These are phyloP conservation scores for Dryadomyces sulphureus DNA, from an alignment of 2,329 filamentous ascomycete species.

Conservation along the genomic window DNA sequence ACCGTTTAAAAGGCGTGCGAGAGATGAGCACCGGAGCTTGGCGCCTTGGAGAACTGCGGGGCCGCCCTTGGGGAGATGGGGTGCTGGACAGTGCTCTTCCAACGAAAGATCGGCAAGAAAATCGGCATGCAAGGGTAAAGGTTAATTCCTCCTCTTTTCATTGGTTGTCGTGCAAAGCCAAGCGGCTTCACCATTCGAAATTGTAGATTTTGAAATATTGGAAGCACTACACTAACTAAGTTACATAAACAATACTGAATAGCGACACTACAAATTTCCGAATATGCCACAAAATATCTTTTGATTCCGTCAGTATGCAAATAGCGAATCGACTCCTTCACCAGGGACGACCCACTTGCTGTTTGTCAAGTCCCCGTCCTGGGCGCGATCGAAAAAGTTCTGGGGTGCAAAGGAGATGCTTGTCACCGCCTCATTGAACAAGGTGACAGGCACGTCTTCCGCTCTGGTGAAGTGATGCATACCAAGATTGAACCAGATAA, in stretches of 20 bases:
- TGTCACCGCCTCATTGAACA: constrained; percentile 18
- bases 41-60: neutral
- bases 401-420: constrained; percentile 19
- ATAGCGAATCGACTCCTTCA: neutral
- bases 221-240: too few relatives aligned
- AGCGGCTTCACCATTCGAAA: too few relatives aligned
- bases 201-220: too few relatives aligned
- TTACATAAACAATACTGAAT: too few relatives aligned
- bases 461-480: constrained; percentile 33
- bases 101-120: neutral
- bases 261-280: too few relatives aligned
- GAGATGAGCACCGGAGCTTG: too few relatives aligned
- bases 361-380: constrained; percentile 23
- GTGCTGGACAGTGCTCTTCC: neutral
- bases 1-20: neutral
- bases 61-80: neutral
- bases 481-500: constrained; percentile 35
- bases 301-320: too few relatives aligned
- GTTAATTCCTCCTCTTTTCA: neutral
- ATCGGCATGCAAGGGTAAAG: neutral
- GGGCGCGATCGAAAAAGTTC: constrained; percentile 18
- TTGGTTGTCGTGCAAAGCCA: too few relatives aligned
- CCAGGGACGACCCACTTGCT: constrained; percentile 18
- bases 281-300: too few relatives aligned
- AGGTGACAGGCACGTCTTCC: constrained; percentile 21